Evolutionary conservation across 371 early-diverging fungal genomes (phyloP).

Genomic region (Zychaea mexicana): DNA sequence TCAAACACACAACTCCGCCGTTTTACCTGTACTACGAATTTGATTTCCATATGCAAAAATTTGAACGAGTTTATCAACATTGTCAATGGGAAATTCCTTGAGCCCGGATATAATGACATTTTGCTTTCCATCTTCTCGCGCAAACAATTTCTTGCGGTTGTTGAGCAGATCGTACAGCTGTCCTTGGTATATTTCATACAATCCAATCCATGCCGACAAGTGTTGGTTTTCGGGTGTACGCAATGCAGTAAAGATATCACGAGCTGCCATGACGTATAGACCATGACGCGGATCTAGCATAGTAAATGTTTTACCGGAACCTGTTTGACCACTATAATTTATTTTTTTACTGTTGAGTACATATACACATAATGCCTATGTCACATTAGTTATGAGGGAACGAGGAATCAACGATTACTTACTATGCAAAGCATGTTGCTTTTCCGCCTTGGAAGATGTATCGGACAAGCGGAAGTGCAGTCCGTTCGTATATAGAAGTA

Average conservation of each 20-base stretch:
- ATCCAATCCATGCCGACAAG: constrained; percentile 82
- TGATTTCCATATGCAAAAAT: constrained; percentile 93
- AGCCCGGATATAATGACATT: constrained; percentile 91
- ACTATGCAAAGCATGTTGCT: constrained; percentile 99
- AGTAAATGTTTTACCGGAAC: constrained; percentile 96
- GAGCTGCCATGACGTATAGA: constrained; percentile 90
- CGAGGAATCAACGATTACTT: constrained; percentile 26
- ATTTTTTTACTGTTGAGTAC: not conserved
- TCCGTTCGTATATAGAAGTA: constrained; percentile 83
- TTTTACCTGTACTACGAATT: constrained; percentile 87
- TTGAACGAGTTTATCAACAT: constrained; percentile 85
- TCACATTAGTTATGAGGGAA: not conserved
- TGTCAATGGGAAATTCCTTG: constrained; percentile 81
- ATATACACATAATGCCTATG: not conserved
- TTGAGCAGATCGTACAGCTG: constrained; percentile 95
- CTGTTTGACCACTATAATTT: constrained; percentile 89
- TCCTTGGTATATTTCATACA: constrained; percentile 98
- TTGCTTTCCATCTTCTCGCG: constrained; percentile 95
- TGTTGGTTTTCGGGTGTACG: constrained; percentile 76
- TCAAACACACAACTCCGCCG: too few species aligned
- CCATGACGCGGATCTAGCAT: constrained; percentile 91
- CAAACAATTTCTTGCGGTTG: constrained; percentile 86
- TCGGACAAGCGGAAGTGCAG: constrained; percentile 93
- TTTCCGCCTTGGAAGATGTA: constrained; percentile 95
- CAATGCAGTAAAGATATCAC: constrained; percentile 84